phyloP scores from a whole-genome alignment of 106 monocot species.

The Narthecium ossifragum region DNA sequence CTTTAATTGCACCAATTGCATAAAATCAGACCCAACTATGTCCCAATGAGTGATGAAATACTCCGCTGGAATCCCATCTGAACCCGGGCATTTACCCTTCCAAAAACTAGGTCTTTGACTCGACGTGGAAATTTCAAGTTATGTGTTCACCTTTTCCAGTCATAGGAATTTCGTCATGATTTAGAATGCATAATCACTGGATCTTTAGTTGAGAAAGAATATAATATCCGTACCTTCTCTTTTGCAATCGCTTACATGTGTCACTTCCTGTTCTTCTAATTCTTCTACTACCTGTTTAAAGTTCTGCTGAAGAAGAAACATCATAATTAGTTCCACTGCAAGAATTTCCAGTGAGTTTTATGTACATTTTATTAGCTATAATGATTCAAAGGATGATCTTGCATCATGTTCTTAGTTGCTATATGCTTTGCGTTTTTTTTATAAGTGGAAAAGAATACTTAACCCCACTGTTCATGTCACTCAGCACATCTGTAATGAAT shows the following conservation, averaged over 20 bases:
- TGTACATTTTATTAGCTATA: not conserved
- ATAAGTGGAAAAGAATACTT: not conserved
- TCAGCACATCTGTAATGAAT: slow-evolving; percentile 22
- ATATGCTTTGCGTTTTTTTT: not conserved
- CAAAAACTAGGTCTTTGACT: no score
- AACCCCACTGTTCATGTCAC: slow-evolving; percentile 26
- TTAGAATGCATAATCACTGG: not conserved
- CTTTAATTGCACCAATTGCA: no score
- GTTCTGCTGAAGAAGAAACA: slow-evolving; percentile 5
- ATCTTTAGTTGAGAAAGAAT: not conserved
- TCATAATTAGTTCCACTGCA: no score
- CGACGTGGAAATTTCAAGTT: not conserved
- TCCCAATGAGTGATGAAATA: no score
- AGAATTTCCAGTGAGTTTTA: no score
- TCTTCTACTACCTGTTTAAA: not conserved
- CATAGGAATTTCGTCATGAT: no score
- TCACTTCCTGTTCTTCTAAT: not conserved
- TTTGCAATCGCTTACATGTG: not conserved
- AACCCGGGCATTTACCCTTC: no score
- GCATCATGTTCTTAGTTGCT: not conserved
- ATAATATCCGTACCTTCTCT: not conserved
- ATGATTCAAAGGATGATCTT: not conserved
- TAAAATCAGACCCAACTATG: no score
- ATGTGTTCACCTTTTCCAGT: not conserved
- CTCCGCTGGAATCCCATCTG: no score